phyloP scores from a whole-genome alignment of 1,284 basidiomycete species.

The Puccinia novopanici region DNA sequence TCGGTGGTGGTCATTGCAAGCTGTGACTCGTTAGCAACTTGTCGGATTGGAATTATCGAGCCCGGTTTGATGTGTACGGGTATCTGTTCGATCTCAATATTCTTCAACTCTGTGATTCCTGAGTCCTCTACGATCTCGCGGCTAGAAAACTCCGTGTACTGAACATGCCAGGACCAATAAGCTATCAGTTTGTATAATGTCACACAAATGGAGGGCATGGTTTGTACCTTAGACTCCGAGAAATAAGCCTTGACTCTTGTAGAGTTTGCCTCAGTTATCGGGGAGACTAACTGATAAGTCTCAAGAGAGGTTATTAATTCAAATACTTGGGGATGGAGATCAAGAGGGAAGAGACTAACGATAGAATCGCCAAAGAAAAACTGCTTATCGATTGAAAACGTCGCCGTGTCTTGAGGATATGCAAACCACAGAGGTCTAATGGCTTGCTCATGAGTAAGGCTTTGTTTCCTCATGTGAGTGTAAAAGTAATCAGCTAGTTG shows the following conservation, averaged over 20 bases:
- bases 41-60: constrained; percentile 66
- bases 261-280: constrained; percentile 68
- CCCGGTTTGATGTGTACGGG: constrained; percentile 69
- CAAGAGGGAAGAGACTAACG: constrained; percentile 32
- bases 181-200: background rate
- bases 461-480: constrained; percentile 68
- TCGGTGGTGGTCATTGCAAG: too few relatives aligned
- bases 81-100: too few relatives aligned
- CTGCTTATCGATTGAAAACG: constrained; percentile 69
- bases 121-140: too few relatives aligned
- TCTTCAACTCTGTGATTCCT: too few relatives aligned
- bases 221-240: constrained; percentile 67
- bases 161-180: too few relatives aligned
- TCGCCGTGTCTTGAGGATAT: constrained; percentile 69
- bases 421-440: constrained; percentile 74
- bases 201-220: background rate
- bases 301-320: constrained; percentile 71
- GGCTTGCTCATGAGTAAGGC: constrained; percentile 68
- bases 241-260: constrained; percentile 68
- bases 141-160: too few relatives aligned
- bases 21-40: constrained; percentile 39
- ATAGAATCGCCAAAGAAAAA: constrained; percentile 71
- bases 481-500: constrained; percentile 77
- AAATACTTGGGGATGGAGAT: too few relatives aligned
- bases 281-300: too few relatives aligned